Percentiles rank a stretch among this genome's conserved stretches.
phyloP scores from a whole-genome alignment of 345 rosid species.

The Populus simonii region DNA sequence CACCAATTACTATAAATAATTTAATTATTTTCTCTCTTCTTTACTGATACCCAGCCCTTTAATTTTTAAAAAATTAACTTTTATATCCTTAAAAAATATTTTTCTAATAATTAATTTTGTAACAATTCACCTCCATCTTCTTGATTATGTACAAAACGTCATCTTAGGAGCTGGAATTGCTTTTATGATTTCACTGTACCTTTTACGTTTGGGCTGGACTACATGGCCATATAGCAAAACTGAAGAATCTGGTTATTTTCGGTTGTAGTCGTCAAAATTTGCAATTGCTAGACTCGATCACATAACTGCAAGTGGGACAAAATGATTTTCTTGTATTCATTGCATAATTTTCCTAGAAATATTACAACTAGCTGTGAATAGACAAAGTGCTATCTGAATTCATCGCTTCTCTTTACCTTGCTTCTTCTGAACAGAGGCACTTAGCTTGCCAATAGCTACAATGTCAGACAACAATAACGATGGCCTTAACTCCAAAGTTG shows the following conservation, averaged over 20 bases:
- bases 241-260: background rate
- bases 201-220: no score
- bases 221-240: no score
- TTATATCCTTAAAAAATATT: no score
- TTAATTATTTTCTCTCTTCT: no score
- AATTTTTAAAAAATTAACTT: no score
- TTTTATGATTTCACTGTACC: no score
- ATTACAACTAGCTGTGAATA: background rate
- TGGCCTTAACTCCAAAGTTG: constrained; percentile 1
- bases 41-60: no score
- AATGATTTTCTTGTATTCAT: background rate
- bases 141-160: no score
- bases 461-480: background rate
- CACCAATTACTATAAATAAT: no score
- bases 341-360: background rate
- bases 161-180: no score
- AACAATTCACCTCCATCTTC: no score
- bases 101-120: no score
- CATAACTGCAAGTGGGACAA: background rate
- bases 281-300: background rate
- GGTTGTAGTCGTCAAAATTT: background rate
- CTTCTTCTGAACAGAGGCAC: background rate
- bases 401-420: background rate
- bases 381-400: background rate
- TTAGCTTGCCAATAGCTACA: background rate